Conservation (phyloP, 495 filamentous ascomycete genomes). For the Lophiotrema nucula region DNA sequence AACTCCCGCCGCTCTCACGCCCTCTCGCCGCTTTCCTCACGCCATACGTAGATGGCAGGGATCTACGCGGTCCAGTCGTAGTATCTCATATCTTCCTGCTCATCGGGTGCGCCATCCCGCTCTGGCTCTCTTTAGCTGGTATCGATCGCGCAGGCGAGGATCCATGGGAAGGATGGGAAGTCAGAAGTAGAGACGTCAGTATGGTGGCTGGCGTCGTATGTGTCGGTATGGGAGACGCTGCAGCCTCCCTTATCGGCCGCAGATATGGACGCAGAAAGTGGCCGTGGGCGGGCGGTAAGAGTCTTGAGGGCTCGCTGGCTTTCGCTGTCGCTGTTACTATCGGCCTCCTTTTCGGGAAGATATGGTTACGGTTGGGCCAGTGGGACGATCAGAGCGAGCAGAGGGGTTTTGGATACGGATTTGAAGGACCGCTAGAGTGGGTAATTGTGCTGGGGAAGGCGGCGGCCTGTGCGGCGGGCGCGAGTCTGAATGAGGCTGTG, state of each 20-base stretch:
- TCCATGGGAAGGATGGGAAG: constrained; percentile 69
- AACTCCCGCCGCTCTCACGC: constrained; percentile 82
- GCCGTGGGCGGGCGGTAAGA: constrained; percentile 96
- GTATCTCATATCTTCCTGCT: constrained; percentile 94
- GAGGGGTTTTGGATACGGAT: constrained; percentile 30
- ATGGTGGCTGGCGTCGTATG: constrained; percentile 91
- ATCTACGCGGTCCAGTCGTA: constrained; percentile 89
- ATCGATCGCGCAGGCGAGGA: constrained; percentile 53
- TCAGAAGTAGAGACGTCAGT: constrained; percentile 66
- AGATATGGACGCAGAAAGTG: constrained; percentile 84
- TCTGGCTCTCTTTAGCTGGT: constrained; percentile 81
- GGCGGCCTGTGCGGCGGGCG: constrained; percentile 67
- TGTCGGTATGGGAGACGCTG: constrained; percentile 93
- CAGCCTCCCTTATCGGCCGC: constrained; percentile 88
- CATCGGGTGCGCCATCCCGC: constrained; percentile 90
- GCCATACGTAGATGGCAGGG: constrained; percentile 91
- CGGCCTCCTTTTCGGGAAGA: constrained; percentile 68
- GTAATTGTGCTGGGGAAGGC: constrained; percentile 56
- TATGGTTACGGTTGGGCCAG: constrained; percentile 72
- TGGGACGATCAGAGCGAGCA: constrained; percentile 57
- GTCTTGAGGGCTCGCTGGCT: constrained; percentile 83
- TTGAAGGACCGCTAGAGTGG: constrained; percentile 23
- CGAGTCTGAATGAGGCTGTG: constrained; percentile 91
- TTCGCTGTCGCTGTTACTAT: constrained; percentile 76
- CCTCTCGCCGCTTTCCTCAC: constrained; percentile 81